These are phyloP conservation scores for Drosera capensis DNA, from an alignment of 148 eudicot species.

Conservation along the genomic window DNA sequence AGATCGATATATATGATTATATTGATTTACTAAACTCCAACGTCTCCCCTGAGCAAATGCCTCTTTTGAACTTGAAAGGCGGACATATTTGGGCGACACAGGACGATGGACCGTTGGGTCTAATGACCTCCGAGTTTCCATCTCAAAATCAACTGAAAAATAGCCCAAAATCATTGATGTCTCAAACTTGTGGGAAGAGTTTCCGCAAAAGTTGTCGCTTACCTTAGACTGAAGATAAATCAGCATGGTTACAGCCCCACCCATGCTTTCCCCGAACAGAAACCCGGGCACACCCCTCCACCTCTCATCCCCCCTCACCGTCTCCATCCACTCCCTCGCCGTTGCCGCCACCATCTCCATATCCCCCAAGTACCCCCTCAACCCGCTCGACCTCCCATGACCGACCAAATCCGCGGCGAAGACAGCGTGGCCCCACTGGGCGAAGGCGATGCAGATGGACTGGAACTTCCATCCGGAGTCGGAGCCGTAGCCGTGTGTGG, in stretches of 20 bases:
- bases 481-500: constrained; percentile 66
- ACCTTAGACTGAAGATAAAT: constrained; percentile 45
- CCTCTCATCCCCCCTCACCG: constrained; percentile 26
- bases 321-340: constrained; percentile 23
- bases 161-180: not conserved
- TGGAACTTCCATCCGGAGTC: constrained; percentile 66
- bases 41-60: too few relatives aligned
- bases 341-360: constrained; percentile 32
- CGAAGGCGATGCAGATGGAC: constrained; percentile 35
- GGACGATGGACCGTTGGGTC: too few relatives aligned
- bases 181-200: not conserved
- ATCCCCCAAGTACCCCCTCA: constrained; percentile 43
- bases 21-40: too few relatives aligned
- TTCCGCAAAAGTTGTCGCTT: not conserved
- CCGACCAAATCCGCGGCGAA: constrained; percentile 59
- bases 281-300: constrained; percentile 39
- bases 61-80: too few relatives aligned
- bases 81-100: too few relatives aligned
- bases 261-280: constrained; percentile 48
- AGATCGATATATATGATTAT: too few relatives aligned
- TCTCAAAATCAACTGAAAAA: not conserved
- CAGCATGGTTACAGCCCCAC: constrained; percentile 39
- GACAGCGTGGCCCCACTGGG: constrained; percentile 63
- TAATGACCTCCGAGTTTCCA: too few relatives aligned
- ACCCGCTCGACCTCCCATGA: constrained; percentile 58